Evolutionary conservation across 208 protist species (phyloP).

Genomic region (Trichomonas tenax): DNA sequence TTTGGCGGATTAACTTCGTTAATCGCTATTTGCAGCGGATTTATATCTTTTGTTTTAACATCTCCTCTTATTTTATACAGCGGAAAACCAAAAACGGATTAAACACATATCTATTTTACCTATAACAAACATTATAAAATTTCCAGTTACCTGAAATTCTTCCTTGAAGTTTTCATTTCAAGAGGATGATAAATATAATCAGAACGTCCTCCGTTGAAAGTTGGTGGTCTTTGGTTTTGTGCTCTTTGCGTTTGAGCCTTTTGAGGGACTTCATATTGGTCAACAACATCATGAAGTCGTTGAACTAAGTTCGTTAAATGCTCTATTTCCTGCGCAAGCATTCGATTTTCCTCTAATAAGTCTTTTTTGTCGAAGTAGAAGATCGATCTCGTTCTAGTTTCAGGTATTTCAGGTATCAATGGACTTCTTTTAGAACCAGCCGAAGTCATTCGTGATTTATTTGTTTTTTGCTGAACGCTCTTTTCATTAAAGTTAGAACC

Average conservation of each 20-base stretch:
- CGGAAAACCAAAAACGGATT: no score
- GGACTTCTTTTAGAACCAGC: neutral
- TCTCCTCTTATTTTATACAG: neutral
- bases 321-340: neutral
- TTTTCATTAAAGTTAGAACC: neutral
- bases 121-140: neutral
- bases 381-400: neutral
- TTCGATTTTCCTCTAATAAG: neutral
- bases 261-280: neutral
- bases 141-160: neutral
- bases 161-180: neutral
- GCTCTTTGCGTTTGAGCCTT: neutral
- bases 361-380: slow-evolving; percentile 12
- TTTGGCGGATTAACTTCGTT: neutral
- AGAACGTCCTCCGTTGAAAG: neutral
- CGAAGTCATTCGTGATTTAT: neutral
- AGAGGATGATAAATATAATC: slow-evolving; percentile 1
- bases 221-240: neutral
- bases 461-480: neutral
- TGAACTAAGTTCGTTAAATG: neutral
- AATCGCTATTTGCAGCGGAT: neutral
- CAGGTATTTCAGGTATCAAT: neutral
- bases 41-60: neutral
- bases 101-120: no score
- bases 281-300: neutral